These are phyloP conservation scores for Apophysomyces elegans DNA, from an alignment of 371 early-diverging fungal species.

Conservation along the genomic window DNA sequence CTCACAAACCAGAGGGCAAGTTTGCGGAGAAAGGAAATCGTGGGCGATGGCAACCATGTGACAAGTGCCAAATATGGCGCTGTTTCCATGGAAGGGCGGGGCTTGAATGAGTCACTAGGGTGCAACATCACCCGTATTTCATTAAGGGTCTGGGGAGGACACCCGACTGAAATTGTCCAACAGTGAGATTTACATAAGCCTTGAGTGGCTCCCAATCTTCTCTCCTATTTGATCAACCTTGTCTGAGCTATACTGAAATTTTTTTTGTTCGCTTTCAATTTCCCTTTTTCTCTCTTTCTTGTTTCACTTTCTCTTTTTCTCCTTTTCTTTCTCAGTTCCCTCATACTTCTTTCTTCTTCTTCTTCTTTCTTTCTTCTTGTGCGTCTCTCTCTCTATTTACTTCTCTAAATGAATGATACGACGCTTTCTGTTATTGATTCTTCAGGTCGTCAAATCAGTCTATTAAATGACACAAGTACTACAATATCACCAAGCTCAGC, in stretches of 20 bases:
- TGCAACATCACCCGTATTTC: background rate
- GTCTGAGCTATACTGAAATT: background rate
- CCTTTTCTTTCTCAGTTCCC: too few species aligned
- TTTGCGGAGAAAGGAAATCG: background rate
- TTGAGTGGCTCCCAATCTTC: background rate
- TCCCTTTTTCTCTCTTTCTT: slow-evolving; percentile 16
- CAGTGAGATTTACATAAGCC: background rate
- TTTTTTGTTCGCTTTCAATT: background rate
- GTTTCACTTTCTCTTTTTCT: background rate
- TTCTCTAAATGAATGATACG: slow-evolving; percentile 14
- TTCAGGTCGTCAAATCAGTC: slow-evolving; percentile 31
- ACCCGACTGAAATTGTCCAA: background rate
- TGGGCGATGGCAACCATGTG: background rate
- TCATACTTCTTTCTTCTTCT: background rate
- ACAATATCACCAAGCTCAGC: slow-evolving; percentile 6
- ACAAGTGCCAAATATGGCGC: background rate
- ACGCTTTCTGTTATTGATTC: slow-evolving; percentile 26
- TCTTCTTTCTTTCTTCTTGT: slow-evolving; percentile 16
- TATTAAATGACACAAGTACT: slow-evolving; percentile 21
- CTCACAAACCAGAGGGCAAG: background rate
- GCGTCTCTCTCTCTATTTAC: slow-evolving; percentile 9
- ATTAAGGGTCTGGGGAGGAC: slow-evolving; percentile 5
- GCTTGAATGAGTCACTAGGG: background rate
- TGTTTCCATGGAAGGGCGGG: background rate
- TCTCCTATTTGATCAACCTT: slow-evolving; percentile 5